Base-by-base conservation (phyloP, 768 basidiomycete species). In the Leccinum aurantiacum region DNA sequence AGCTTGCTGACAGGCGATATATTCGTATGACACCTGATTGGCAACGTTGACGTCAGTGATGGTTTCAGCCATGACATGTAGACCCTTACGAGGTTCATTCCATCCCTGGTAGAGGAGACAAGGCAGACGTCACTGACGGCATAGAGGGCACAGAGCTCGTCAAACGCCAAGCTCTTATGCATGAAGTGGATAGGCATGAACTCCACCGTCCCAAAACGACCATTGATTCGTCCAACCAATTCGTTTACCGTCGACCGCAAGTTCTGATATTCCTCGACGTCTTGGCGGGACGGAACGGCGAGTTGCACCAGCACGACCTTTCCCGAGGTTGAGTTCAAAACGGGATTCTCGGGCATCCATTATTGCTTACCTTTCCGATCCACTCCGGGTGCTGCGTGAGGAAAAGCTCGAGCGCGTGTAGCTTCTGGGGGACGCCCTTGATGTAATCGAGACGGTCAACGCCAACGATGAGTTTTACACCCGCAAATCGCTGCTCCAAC, bases 121-220 rank as follows among this genome's bases (percentile, higher is more conserved):
- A 99, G 79, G 72, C 96, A 98, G 37, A 95, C 96, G 69, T 98
- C 97, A 70, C 91, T 93, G 67, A 98, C 83, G 25, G 25, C 25
- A 25, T 25, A 25, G 25, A 25, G 83, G n/a, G 97, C 97, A 60
- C 94, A 95, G 8, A 99, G 83, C 71, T 99, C 97, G 71, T 97
- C 93, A 70, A 98, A 95, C 0, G 87, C 77, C 56, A 98, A 79
- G 63, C 87, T 90, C 76, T 95, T 95, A 83, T 98, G 96, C 93
- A 98, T 93, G 75, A 97, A 98, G 75, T 98, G 97, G 61, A 99
- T 98, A 6, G 97, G 97, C 93, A 98, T 97, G 73, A 96, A 98
- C 67, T 99, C 97, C 70, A 98, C 95, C 1, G 97, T 98, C 31
- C 97, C 97, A 69, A 99, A 99, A 9, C 95, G 90, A 8, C 97